Evolutionary conservation across 23 red algal species (phyloP), one percentile per base, ranked within the genome.

Genomic region (Gracilaria gracilis): DNA sequence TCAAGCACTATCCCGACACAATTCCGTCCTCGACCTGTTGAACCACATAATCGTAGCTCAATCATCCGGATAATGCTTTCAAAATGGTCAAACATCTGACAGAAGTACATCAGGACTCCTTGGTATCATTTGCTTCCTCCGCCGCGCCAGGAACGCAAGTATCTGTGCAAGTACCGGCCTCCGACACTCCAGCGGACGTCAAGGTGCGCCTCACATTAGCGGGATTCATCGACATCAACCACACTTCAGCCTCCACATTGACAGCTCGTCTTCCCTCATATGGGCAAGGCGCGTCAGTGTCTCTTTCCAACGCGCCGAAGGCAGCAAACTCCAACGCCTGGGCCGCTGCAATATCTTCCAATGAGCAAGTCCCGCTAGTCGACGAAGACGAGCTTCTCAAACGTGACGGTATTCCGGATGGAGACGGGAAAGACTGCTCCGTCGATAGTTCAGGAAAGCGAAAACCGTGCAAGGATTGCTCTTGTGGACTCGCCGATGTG

Each of bases 401-500:
- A 58, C 51, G 86, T 49, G 73, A 75, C 15, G 80, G 47, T 32
- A 79, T 83, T 62, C 40, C 69, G 72, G 82, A 59, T 15, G 92
- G 80, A 1, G 76, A 91, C 28, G 75, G 49, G 0, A 14, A 66
- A 57, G 59, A 24, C 20, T 50, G 72, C 38, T 32, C 50, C 0
- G 32, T 57, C 42, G 76, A 67, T 37, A 36, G 39, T 17, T 29
- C 36, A 34, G 87, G 54, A 17, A 91, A 91, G 75, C 79, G 93
- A 33, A 95, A 89, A 67, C 75, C 93, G 29, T 95, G 93, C 82
- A 91, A 90, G 49, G 88, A 95, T 42, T 95, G 93, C 55, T 79
- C 75, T 13, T 95, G 93, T 69, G 93, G 93, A 29, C 87, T 91
- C 20, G 86, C 85, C 0, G 82, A 95, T 59, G 65, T 90, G 47